Percentiles rank a stretch among this genome's conserved stretches.
Conservation (phyloP, 805 yeast species). For the Metschnikowia peoriensis region DNA sequence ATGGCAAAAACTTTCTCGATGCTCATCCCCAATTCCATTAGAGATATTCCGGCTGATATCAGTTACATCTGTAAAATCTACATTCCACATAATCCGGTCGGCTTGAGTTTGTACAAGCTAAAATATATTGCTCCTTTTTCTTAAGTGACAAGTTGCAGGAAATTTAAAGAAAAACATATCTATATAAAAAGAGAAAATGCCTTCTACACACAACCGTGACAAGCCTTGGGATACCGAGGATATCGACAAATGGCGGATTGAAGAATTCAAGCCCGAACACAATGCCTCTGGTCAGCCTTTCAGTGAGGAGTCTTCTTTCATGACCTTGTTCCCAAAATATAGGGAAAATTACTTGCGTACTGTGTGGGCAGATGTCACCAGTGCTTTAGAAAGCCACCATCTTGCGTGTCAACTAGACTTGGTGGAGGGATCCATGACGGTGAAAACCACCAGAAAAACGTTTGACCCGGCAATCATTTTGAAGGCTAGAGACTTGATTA, state of each 20-base stretch:
- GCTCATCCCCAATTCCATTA: constrained; percentile 4
- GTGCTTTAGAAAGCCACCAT: constrained; percentile 66
- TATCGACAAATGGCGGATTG: constrained; percentile 88
- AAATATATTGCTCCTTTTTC: too few species aligned
- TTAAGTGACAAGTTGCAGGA: background rate
- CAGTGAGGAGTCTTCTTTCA: constrained; percentile 93
- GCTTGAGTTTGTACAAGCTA: too few species aligned
- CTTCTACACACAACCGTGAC: constrained; percentile 88
- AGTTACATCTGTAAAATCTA: background rate
- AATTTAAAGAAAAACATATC: background rate
- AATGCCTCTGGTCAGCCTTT: constrained; percentile 84
- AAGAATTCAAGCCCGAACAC: constrained; percentile 87
- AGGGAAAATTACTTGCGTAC: constrained; percentile 86
- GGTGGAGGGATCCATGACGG: constrained; percentile 97
- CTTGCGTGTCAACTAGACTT: constrained; percentile 83
- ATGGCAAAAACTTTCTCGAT: constrained; percentile 10
- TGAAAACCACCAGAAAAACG: constrained; percentile 91
- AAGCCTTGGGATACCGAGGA: constrained; percentile 98
- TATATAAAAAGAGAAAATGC: constrained; percentile 49
- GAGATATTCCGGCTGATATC: background rate
- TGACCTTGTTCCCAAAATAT: constrained; percentile 94
- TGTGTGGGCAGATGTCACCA: constrained; percentile 92
- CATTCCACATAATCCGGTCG: too few species aligned
- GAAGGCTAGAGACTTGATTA: constrained; percentile 92
- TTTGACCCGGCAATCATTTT: constrained; percentile 91